Base-by-base conservation (phyloP, 2,329 filamentous ascomycete genomes). In the Nothomitra cinnamomea region DNA sequence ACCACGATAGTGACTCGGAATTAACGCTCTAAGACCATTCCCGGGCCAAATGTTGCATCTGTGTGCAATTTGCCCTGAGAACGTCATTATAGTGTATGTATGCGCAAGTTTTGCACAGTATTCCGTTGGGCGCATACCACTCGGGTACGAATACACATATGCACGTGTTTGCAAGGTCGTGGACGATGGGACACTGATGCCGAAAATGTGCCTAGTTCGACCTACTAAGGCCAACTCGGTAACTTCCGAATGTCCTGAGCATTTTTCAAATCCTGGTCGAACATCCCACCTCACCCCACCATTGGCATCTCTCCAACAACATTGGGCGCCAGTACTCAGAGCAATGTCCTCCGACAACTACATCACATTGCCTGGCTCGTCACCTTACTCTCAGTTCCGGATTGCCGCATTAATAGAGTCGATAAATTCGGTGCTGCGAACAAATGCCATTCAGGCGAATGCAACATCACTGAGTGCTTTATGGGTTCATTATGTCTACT, bases 1-100 rank as follows among this genome's bases (percentile, higher is more conserved):
- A 58, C 2, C 55, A 56, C 12, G 59, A 58, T 32, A 56, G 52
- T 10, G 58, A 58, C 15, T 57, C 53, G 28, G 56, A 58, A 28
- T 5, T 41, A 41, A 41, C 13, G 4, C 17, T n/a, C 15, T 19
- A 49, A 47, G 6, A 25, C n/a, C n/a, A 43, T 8, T 21, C 19
- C 3, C n/a, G 24, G 8, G n/a, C 13, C 41, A 21, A 21, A 43
- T 21, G 17, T 38, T n/a, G 36, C n/a, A n/a, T n/a, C n/a, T n/a
- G n/a, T n/a, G n/a, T n/a, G n/a, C n/a, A n/a, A n/a, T n/a, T n/a
- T n/a, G n/a, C n/a, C n/a, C n/a, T n/a, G n/a, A n/a, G n/a, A n/a
- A n/a, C n/a, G n/a, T n/a, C n/a, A n/a, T n/a, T n/a, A n/a, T n/a
- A n/a, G n/a, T n/a, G n/a, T n/a, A n/a, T n/a, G n/a, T n/a, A n/a